These are phyloP conservation scores for Hypoxylon lienhwacheense DNA, from an alignment of 495 filamentous ascomycete genomes.

Conservation along the genomic window DNA sequence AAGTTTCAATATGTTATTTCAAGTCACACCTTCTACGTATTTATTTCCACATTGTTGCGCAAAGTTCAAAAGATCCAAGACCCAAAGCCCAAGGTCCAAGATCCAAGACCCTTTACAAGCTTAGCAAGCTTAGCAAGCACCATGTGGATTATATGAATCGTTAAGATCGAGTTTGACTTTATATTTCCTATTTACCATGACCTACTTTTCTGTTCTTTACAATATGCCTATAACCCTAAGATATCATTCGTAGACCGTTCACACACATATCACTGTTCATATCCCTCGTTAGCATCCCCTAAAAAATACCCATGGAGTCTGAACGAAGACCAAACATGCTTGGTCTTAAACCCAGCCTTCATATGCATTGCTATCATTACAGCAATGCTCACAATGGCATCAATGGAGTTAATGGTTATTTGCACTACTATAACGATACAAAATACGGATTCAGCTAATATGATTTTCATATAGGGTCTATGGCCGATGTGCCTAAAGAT, in stretches of 20 bases:
- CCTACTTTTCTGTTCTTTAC: not conserved
- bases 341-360: constrained; percentile 10
- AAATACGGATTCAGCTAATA: constrained; percentile 21
- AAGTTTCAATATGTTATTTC: too few species aligned
- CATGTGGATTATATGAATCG: too few species aligned
- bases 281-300: not conserved
- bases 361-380: constrained; percentile 16
- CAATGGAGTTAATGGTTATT: constrained; percentile 18
- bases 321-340: constrained; percentile 12
- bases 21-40: too few species aligned
- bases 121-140: too few species aligned
- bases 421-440: not conserved
- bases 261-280: not conserved
- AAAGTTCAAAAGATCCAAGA: too few species aligned
- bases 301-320: constrained; percentile 11
- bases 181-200: too few species aligned
- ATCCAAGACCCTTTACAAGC: too few species aligned
- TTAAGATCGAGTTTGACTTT: too few species aligned
- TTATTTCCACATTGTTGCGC: too few species aligned
- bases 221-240: not conserved
- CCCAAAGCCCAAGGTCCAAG: too few species aligned
- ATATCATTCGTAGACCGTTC: not conserved
- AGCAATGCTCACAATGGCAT: constrained; percentile 9
- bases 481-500: constrained; percentile 70
- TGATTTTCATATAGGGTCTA: constrained; percentile 38